Percentiles rank a stretch among this genome's conserved stretches.
phyloP scores from a whole-genome alignment of 768 basidiomycete genomes.

The Suillus decipiens region DNA sequence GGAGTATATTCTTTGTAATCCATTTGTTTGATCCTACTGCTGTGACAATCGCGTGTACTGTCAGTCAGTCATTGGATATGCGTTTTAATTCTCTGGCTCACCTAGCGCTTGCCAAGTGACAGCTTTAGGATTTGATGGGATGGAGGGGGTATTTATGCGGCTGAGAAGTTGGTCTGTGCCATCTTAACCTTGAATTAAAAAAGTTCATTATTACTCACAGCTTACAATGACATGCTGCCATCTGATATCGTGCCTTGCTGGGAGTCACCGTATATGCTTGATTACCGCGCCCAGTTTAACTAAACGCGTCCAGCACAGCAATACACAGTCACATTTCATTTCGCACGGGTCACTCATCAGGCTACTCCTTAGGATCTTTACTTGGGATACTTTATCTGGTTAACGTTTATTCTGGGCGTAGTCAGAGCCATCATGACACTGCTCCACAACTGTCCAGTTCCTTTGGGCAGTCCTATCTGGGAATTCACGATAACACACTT shows the following conservation, averaged over 20 bases:
- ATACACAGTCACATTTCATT: neutral
- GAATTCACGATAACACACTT: neutral
- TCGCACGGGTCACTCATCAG: conserved; percentile 4
- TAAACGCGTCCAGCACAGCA: neutral
- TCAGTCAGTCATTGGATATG: neutral
- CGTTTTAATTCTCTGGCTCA: neutral
- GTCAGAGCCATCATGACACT: neutral
- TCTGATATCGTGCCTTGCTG: conserved; percentile 1
- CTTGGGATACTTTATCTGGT: neutral
- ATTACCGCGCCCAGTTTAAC: neutral
- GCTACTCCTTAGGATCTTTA: neutral
- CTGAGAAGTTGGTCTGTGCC: neutral
- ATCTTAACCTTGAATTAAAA: neutral
- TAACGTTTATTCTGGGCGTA: neutral
- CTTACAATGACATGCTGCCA: neutral
- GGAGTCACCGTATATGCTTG: neutral
- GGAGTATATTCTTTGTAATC: conserved; percentile 12
- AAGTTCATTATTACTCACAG: conserved; percentile 1
- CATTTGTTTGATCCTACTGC: conserved; percentile 18
- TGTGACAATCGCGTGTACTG: neutral
- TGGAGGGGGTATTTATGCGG: conserved; percentile 9
- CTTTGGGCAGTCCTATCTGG: neutral
- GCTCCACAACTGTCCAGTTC: neutral
- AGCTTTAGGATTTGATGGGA: neutral
- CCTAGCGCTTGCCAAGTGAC: neutral